Conservation (phyloP, 805 yeast genomes). For the Sporopachydermia lactativora region DNA sequence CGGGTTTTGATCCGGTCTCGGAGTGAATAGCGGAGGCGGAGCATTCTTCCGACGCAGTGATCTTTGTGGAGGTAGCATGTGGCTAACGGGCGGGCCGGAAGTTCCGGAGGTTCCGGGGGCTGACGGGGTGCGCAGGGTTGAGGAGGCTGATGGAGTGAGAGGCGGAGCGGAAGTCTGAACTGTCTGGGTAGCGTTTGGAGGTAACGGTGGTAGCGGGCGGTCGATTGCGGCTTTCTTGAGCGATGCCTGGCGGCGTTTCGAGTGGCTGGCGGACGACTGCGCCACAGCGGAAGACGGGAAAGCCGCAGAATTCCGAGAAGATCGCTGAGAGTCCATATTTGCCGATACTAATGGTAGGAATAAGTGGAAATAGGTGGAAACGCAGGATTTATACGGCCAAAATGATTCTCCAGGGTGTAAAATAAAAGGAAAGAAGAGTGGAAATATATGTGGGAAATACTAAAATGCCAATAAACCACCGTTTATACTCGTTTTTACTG, state of each 20-base stretch:
- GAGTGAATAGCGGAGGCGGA: background rate
- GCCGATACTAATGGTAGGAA: too few species aligned
- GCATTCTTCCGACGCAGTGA: slow-evolving; percentile 1
- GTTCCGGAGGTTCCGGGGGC: background rate
- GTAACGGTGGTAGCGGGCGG: background rate
- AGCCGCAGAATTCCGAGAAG: too few species aligned
- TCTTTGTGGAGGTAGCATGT: background rate
- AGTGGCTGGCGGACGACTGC: background rate
- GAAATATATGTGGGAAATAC: too few species aligned
- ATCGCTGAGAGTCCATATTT: background rate
- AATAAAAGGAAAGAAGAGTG: too few species aligned
- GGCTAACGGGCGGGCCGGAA: background rate
- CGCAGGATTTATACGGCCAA: too few species aligned
- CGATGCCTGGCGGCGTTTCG: background rate
- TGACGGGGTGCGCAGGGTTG: background rate
- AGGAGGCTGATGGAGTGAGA: too few species aligned
- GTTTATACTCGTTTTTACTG: too few species aligned
- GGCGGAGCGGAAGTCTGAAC: background rate
- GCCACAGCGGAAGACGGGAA: background rate
- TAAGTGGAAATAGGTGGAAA: too few species aligned
- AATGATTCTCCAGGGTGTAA: too few species aligned
- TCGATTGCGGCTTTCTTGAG: background rate
- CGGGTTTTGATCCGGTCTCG: too few species aligned
- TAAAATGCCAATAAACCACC: too few species aligned
- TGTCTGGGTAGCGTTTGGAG: background rate